phyloP scores from a whole-genome alignment of 208 protist species.

The Polymyxa betae region DNA sequence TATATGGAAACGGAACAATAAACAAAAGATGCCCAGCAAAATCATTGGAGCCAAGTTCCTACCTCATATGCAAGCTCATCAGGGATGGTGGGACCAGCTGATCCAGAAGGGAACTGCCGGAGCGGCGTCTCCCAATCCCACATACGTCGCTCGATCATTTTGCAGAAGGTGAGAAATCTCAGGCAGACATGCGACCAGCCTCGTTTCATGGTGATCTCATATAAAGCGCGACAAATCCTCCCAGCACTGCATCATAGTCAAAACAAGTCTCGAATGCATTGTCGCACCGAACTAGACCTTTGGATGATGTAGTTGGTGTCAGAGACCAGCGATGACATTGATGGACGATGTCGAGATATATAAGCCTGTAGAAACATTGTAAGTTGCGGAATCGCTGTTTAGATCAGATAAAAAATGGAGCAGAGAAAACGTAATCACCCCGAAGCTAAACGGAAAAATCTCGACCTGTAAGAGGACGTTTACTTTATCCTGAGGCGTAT shows the following conservation, averaged over 20 bases:
- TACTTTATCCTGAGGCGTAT: constrained; percentile 82
- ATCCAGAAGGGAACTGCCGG: constrained; percentile 65
- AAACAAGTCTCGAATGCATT: constrained; percentile 31
- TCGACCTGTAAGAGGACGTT: constrained; percentile 89
- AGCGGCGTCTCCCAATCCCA: constrained; percentile 90
- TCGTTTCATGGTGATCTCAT: constrained; percentile 91
- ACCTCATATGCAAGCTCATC: constrained; percentile 3
- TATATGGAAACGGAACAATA: too few species aligned
- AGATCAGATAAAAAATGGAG: too few species aligned
- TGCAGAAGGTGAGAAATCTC: constrained; percentile 83
- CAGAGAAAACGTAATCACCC: too few species aligned
- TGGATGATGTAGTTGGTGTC: constrained; percentile 99
- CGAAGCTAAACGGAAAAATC: not conserved
- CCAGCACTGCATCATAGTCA: constrained; percentile 60
- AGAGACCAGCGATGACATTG: constrained; percentile 95
- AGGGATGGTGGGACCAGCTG: not conserved
- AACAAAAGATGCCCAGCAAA: too few species aligned
- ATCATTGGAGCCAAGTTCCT: not conserved
- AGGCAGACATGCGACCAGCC: constrained; percentile 93
- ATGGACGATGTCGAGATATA: constrained; percentile 92
- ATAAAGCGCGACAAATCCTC: constrained; percentile 80
- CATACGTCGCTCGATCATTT: constrained; percentile 94
- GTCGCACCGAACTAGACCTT: constrained; percentile 63
- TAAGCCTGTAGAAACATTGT: constrained; percentile 85
- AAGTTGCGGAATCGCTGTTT: too few species aligned